Evolutionary conservation across 2,329 filamentous ascomycete species (phyloP).

Genomic region (Sclerotinia glacialis): DNA sequence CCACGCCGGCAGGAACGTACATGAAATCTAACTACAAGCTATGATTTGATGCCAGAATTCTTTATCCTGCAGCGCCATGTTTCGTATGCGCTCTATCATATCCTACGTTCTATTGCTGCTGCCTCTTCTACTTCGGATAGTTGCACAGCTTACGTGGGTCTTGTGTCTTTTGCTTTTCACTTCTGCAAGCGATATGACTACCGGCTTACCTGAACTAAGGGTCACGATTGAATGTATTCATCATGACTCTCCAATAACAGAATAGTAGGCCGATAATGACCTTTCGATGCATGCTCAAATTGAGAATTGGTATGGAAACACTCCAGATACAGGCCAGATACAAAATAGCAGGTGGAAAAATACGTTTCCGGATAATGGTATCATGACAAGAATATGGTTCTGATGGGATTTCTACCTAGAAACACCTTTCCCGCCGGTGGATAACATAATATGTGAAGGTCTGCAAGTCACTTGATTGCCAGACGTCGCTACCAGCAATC

Average conservation of each 20-base stretch:
- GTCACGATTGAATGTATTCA: not conserved
- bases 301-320: not conserved
- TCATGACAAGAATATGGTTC: not conserved
- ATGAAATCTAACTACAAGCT: not conserved
- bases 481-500: not conserved
- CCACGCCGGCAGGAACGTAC: not conserved
- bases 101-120: not conserved
- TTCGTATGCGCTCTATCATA: not conserved
- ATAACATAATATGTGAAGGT: not conserved
- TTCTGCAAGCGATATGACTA: not conserved
- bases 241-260: not conserved
- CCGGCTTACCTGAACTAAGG: too few species aligned
- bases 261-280: not conserved
- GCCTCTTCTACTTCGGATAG: not conserved
- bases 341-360: not conserved
- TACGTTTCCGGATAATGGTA: not conserved
- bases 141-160: not conserved
- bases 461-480: conserved; percentile 7
- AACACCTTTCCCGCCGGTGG: not conserved
- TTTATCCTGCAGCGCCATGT: not conserved
- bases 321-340: too few species aligned
- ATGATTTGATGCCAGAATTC: not conserved
- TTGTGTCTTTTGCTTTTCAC: not conserved
- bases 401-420: not conserved
- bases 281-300: not conserved